Conservation (phyloP, 2,329 filamentous ascomycete genomes). For the Ascocoryne sarcoides region DNA sequence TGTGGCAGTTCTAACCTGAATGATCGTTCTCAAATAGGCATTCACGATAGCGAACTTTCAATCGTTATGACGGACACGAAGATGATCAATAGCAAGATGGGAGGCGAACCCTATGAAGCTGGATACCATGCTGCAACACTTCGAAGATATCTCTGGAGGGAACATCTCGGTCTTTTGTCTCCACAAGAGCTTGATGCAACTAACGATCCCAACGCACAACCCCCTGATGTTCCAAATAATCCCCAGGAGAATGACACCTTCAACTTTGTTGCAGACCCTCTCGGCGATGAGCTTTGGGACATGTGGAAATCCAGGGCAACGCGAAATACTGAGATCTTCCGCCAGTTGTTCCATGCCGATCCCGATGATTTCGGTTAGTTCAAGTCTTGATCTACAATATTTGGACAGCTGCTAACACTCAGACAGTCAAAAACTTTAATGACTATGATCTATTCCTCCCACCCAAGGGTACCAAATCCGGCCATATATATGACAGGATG, state of each 20-base stretch:
- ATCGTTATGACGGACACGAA: constrained; percentile 83
- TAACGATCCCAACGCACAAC: constrained; percentile 64
- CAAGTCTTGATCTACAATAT: neutral
- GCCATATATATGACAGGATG: constrained; percentile 79
- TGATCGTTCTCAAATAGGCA: constrained; percentile 78
- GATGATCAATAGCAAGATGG: constrained; percentile 63
- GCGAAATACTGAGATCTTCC: constrained; percentile 64
- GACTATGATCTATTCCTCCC: constrained; percentile 79
- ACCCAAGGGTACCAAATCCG: constrained; percentile 62
- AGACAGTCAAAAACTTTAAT: constrained; percentile 69
- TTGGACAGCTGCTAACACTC: neutral
- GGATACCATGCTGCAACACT: constrained; percentile 77
- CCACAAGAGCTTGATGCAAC: constrained; percentile 61
- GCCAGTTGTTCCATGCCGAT: constrained; percentile 78
- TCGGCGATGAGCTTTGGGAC: constrained; percentile 57
- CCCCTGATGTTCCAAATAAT: constrained; percentile 62
- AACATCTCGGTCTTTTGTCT: constrained; percentile 76
- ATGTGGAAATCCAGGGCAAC: constrained; percentile 62
- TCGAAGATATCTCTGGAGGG: constrained; percentile 76
- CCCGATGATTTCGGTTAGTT: constrained; percentile 71
- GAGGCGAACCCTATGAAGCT: constrained; percentile 66
- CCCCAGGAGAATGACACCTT: constrained; percentile 52
- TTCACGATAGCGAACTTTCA: constrained; percentile 84
- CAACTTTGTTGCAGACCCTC: constrained; percentile 61
- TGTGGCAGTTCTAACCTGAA: constrained; percentile 89